These are phyloP conservation scores for Colletotrichum navitas DNA, from an alignment of 2,329 filamentous ascomycete genomes.

Conservation along the genomic window DNA sequence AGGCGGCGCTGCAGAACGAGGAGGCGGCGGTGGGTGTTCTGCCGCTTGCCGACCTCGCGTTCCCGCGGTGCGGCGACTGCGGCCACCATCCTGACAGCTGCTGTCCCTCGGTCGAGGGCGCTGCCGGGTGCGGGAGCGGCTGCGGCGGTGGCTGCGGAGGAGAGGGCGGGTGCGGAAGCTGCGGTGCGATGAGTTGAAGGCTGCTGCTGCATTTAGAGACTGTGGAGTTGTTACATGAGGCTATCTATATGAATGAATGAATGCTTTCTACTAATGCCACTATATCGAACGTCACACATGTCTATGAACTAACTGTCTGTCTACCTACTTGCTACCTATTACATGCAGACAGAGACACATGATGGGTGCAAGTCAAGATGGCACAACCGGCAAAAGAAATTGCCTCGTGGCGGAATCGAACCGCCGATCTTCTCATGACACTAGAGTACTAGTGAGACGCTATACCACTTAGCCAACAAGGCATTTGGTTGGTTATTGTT, in stretches of 20 bases:
- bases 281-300: neutral
- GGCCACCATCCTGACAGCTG: conserved; percentile 25
- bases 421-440: conserved; percentile 39
- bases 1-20: conserved; percentile 18
- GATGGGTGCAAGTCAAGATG: neutral
- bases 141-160: conserved; percentile 36
- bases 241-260: too few relatives aligned
- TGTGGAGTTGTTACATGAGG: neutral
- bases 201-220: neutral
- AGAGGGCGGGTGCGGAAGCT: conserved; percentile 31
- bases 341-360: too few relatives aligned
- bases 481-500: neutral
- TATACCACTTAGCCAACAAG: conserved; percentile 42
- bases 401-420: conserved; percentile 42
- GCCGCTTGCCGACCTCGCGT: conserved; percentile 23
- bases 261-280: neutral
- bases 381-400: accelerated
- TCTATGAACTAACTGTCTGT: neutral
- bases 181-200: conserved; percentile 32
- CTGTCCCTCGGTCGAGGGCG: conserved; percentile 26
- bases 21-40: conserved; percentile 13
- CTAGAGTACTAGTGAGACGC: conserved; percentile 38
- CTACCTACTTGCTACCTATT: neutral
- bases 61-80: conserved; percentile 30
- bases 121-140: conserved; percentile 28